Evolutionary conservation across 78 protist species (phyloP), one percentile per base, ranked within the genome.

Genomic region (Reticulomyxa filosa): DNA sequence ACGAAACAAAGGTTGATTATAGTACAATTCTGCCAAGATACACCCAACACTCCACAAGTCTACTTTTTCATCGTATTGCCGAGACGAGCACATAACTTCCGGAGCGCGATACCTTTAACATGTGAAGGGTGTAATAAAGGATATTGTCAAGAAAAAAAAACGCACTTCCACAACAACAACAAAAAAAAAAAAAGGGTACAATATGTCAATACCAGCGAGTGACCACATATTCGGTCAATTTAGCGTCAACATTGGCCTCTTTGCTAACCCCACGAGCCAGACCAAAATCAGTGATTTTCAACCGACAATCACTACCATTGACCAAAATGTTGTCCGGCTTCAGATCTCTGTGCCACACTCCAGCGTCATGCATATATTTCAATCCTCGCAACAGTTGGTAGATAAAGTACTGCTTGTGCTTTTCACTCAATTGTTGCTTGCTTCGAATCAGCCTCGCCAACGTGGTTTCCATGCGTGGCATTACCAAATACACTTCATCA

Each of bases 321-420:
- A n/a, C n/a, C n/a, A n/a, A n/a, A n/a, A n/a, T n/a, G n/a, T n/a
- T n/a, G n/a, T n/a, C n/a, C n/a, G n/a, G n/a, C n/a, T n/a, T n/a
- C n/a, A n/a, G n/a, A n/a, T n/a, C n/a, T n/a, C n/a, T n/a, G n/a
- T n/a, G n/a, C n/a, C n/a, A n/a, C n/a, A n/a, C n/a, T n/a, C n/a
- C n/a, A n/a, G n/a, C n/a, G n/a, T n/a, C n/a, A n/a, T n/a, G n/a
- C n/a, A n/a, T n/a, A n/a, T n/a, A 59, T 50, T 87, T 87, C 35
- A 94, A 67, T 2, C 85, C 95, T 0, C 97, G 53, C 6, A 92
- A 74, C 46, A 92, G 52, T 38, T 90, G 95, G 74, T 87, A 94
- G 3, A 88, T 57, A 57, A 91, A 94, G 72, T 80, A 83, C 57
- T 23, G 50, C 37, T 65, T 91, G 92, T n/a, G n/a, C n/a, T n/a